These are phyloP conservation scores for Ampelocalamus luodianensis DNA, from an alignment of 176 grass and related monocot species.

Conservation along the genomic window DNA sequence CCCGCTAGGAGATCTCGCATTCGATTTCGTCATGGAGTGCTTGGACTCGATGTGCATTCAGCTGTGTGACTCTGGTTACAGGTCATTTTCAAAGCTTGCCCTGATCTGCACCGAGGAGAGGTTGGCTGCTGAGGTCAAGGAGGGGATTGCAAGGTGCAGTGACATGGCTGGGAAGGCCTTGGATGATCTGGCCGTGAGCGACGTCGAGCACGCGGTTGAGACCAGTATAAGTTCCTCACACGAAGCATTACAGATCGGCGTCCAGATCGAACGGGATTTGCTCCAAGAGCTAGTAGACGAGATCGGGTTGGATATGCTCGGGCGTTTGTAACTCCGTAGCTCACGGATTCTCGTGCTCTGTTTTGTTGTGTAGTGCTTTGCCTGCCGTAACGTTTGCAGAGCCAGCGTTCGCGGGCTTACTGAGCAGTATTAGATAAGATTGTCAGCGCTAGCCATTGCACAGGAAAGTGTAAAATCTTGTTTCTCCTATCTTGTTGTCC, in stretches of 20 bases:
- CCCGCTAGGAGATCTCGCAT: constrained; percentile 25
- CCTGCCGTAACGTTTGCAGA: not conserved
- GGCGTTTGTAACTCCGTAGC: not conserved
- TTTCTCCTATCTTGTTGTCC: not conserved
- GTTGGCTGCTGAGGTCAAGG: constrained; percentile 47
- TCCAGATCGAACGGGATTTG: constrained; percentile 68
- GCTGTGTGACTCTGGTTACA: constrained; percentile 61
- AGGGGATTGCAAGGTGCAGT: constrained; percentile 47
- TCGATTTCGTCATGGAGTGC: constrained; percentile 54
- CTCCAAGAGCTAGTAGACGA: constrained; percentile 64
- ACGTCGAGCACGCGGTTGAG: constrained; percentile 44
- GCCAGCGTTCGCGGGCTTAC: not conserved
- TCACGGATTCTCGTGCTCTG: not conserved
- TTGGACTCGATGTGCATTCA: constrained; percentile 51
- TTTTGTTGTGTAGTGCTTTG: constrained; percentile 26
- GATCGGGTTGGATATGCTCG: constrained; percentile 47
- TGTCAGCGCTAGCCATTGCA: not conserved
- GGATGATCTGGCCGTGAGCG: constrained; percentile 54
- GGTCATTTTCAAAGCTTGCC: constrained; percentile 46
- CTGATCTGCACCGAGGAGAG: constrained; percentile 53
- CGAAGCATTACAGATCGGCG: constrained; percentile 54
- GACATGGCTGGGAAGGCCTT: constrained; percentile 39
- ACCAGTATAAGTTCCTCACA: constrained; percentile 13
- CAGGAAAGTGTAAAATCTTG: not conserved
- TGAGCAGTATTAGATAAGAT: not conserved